Base-by-base conservation (phyloP, 108 stramenopile species). In the Stephanodiscus triporus region DNA sequence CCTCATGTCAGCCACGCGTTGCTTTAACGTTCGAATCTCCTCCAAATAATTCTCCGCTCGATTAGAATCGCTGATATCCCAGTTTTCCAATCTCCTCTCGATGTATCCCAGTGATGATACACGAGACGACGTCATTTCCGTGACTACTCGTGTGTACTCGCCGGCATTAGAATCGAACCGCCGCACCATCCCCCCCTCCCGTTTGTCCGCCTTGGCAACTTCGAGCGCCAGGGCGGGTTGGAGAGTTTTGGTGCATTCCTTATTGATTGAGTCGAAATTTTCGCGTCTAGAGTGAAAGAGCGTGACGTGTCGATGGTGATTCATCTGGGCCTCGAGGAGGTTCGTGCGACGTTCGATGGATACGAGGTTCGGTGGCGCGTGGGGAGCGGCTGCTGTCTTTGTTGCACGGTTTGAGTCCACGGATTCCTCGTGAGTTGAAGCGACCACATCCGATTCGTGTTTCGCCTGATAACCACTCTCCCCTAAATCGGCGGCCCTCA, bases 111-210 rank as follows among this genome's bases (percentile, higher is more conserved):
- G 67, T 7, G 65, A 55, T 6, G 81, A 56, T 2, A 56, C 76
- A 24, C 81, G 56, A 7, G 72, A 61, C 13, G 81, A 43, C 43
- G 63, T 27, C 29, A 70, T 37, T 42, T 82, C 72, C 27, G 76
- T 66, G 24, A 73, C 48, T 34, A 63, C 14, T 26, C 58, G 43
- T 30, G 72, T 49, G 32, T 53, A 66, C 40, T 73, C 76, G 16
- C 87, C 87, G 2, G 83, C 75, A 16, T 65, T 64, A 10, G 73
- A 49, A 34, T 86, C 84, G 48, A 78, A 86, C 11, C 83, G 76
- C 61, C 83, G 80, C 17, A 88, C 72, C 53, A 88, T 60, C 13
- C 85, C 81, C 24, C 81, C 87, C 60, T 88, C 84, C 32, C 85
- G 75, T 72, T 88, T 86, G 58, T 86, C 75, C 4, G 77, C 84